phyloP scores from a whole-genome alignment of 2,329 filamentous ascomycete genomes.

The Aureobasidium sp. region DNA sequence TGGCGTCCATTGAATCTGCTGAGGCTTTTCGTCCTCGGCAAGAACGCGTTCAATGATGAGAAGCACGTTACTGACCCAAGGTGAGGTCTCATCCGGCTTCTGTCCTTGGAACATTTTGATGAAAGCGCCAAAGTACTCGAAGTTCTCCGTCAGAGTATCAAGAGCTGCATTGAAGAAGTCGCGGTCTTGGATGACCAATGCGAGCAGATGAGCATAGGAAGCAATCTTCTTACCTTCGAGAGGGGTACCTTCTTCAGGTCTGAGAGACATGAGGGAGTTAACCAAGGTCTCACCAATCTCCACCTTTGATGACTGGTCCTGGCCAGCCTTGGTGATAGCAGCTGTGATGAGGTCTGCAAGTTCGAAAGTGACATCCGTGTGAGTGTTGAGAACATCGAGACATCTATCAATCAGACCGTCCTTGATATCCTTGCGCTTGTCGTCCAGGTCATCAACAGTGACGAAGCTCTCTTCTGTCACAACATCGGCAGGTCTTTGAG shows the following conservation, averaged over 20 bases:
- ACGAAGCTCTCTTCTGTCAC: slow-evolving; percentile 35
- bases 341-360: slow-evolving; percentile 78
- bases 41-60: slow-evolving; percentile 84
- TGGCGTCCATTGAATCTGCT: slow-evolving; percentile 60
- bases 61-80: slow-evolving; percentile 87
- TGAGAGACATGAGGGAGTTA: slow-evolving; percentile 68
- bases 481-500: slow-evolving; percentile 6
- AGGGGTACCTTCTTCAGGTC: slow-evolving; percentile 42
- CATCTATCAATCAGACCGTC: slow-evolving; percentile 80
- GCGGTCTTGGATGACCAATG: slow-evolving; percentile 75
- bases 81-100: slow-evolving; percentile 69
- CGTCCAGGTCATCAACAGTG: slow-evolving; percentile 73
- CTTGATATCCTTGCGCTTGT: slow-evolving; percentile 64
- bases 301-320: slow-evolving; percentile 53
- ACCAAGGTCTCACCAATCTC: slow-evolving; percentile 79
- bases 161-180: slow-evolving; percentile 73
- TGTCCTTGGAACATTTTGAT: slow-evolving; percentile 63
- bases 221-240: slow-evolving; percentile 64
- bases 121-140: slow-evolving; percentile 69
- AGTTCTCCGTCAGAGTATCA: slow-evolving; percentile 67
- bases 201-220: slow-evolving; percentile 86
- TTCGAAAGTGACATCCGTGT: slow-evolving; percentile 84
- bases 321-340: slow-evolving; percentile 55
- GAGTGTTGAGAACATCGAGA: slow-evolving; percentile 80
- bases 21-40: slow-evolving; percentile 79